Conservation (phyloP, 345 rosid genomes). For the Capsella bursapastoris region DNA sequence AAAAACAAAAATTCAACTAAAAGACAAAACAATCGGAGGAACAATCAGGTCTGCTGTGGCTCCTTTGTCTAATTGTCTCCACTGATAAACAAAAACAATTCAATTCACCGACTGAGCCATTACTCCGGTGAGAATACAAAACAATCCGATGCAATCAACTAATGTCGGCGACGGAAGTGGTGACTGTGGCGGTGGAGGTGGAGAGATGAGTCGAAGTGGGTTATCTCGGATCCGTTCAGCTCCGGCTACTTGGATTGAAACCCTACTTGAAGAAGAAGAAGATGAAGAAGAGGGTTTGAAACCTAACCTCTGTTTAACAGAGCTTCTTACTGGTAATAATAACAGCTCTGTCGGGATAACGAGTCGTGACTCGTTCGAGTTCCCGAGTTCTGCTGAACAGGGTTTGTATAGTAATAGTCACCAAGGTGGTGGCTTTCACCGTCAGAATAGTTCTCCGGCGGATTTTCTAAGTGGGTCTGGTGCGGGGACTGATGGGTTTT, state of each 20-base stretch:
- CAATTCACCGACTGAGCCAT: conserved; percentile 36
- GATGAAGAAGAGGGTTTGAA: conserved; percentile 48
- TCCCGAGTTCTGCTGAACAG: conserved; percentile 47
- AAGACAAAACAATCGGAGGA: conserved; percentile 29
- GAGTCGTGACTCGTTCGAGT: conserved; percentile 47
- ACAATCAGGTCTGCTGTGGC: conserved; percentile 42
- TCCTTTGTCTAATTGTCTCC: conserved; percentile 42
- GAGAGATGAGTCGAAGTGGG: conserved; percentile 55
- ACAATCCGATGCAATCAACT: conserved; percentile 61
- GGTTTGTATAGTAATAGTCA: conserved; percentile 37
- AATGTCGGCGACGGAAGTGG: conserved; percentile 41
- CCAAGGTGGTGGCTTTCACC: conserved; percentile 50
- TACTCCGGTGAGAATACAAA: conserved; percentile 1
- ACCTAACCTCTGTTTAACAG: conserved; percentile 53
- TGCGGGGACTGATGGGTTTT: conserved; percentile 54
- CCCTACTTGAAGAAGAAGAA: conserved; percentile 73
- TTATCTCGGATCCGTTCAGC: conserved; percentile 79
- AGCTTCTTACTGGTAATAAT: conserved; percentile 54
- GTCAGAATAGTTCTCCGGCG: conserved; percentile 79
- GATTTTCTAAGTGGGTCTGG: conserved; percentile 56
- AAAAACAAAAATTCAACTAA: conserved; percentile 17
- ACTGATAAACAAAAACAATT: conserved; percentile 30
- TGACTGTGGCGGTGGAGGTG: conserved; percentile 51
- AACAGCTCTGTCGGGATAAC: conserved; percentile 30
- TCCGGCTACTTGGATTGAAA: conserved; percentile 78